Conservation (phyloP, 768 basidiomycete species). For the Pulveroboletus sp. region DNA sequence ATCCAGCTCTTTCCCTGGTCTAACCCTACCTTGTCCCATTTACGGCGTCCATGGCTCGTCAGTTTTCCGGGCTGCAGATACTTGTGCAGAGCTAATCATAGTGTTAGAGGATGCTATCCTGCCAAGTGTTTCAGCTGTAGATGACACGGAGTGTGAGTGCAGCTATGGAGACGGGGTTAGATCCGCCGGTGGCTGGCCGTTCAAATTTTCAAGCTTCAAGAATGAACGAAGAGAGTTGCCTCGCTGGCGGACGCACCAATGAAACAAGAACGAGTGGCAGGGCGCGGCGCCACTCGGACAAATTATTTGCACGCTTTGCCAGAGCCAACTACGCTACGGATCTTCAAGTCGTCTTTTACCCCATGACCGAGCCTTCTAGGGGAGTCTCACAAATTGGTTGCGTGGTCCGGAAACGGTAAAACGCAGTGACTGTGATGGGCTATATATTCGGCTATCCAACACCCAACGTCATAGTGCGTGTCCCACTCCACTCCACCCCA, state of each 20-base stretch:
- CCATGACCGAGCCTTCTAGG: background rate
- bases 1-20: background rate
- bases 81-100: background rate
- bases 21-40: background rate
- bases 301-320: background rate
- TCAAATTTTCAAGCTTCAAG: background rate
- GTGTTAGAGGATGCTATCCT: background rate
- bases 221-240: background rate
- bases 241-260: too few relatives aligned
- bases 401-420: conserved; percentile 5
- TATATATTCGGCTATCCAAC: conserved; percentile 8
- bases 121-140: background rate
- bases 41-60: background rate
- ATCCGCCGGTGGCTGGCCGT: background rate
- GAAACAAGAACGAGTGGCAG: background rate
- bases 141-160: background rate
- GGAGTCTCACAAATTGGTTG: background rate
- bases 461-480: background rate
- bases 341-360: background rate
- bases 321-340: background rate
- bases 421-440: background rate
- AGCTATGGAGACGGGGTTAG: background rate
- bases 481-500: too few relatives aligned
- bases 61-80: background rate
- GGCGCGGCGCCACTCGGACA: background rate